Conservation (phyloP, 176 grass and related monocot genomes). For the Urochloa ruziziensis region DNA sequence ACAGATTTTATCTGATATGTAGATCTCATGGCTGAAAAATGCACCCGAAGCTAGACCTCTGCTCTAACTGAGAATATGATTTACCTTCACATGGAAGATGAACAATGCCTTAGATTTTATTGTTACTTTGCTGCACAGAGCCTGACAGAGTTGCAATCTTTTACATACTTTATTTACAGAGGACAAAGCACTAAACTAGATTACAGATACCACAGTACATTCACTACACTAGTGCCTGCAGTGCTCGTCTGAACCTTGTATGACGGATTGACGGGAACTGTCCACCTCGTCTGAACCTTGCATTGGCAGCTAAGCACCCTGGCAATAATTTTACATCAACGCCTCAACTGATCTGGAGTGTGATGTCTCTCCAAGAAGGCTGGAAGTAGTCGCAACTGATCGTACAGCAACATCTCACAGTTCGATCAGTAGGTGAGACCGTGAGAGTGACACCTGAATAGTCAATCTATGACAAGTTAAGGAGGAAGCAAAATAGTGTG, state of each 20-base stretch:
- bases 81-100: background rate
- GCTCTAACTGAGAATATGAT: background rate
- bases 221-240: background rate
- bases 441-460: background rate
- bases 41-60: too few relatives aligned
- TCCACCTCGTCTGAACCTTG: background rate
- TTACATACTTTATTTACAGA: background rate
- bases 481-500: background rate
- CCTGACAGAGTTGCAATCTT: background rate
- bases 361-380: constrained; percentile 13
- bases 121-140: background rate
- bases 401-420: background rate
- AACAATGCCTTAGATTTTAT: background rate
- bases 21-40: too few relatives aligned
- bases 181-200: background rate
- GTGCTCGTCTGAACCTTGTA: background rate
- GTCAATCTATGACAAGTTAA: background rate
- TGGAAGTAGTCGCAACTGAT: background rate
- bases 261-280: background rate
- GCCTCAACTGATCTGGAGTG: background rate
- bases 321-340: background rate
- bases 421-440: constrained; percentile 2
- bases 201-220: background rate
- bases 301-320: background rate
- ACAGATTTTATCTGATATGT: too few relatives aligned